Conservation (phyloP, 768 basidiomycete species). For the Wakefieldia striispora region DNA sequence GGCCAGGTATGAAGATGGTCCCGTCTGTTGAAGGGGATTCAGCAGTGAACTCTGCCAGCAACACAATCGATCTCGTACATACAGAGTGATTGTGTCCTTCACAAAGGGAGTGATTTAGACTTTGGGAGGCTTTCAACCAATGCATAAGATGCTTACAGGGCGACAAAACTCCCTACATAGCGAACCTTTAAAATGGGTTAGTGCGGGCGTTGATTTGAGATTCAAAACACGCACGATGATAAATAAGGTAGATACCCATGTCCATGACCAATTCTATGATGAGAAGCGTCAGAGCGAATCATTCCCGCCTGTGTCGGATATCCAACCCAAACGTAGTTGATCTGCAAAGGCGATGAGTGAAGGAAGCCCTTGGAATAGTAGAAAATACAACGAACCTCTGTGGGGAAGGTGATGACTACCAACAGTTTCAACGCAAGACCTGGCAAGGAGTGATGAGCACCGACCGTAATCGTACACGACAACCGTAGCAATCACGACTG, state of each 20-base stretch:
- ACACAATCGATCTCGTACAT: background rate
- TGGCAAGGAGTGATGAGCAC: background rate
- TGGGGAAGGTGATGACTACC: conserved; percentile 14
- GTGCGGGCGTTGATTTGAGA: background rate
- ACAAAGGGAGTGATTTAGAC: background rate
- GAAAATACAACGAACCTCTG: conserved; percentile 11
- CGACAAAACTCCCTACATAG: conserved; percentile 10
- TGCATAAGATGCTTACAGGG: conserved; percentile 5
- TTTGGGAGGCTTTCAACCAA: background rate
- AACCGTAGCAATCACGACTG: conserved; percentile 11
- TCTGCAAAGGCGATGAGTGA: conserved; percentile 5
- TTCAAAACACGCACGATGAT: conserved; percentile 12
- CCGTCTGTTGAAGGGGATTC: conserved; percentile 8
- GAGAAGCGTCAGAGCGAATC: background rate
- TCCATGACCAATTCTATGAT: conserved; percentile 18
- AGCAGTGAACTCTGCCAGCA: background rate
- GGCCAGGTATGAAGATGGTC: conserved; percentile 18
- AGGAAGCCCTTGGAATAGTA: no score
- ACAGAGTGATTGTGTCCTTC: conserved; percentile 3
- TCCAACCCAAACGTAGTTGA: conserved; percentile 21
- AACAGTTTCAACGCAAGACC: background rate
- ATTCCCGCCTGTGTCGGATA: background rate
- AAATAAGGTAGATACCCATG: conserved; percentile 10
- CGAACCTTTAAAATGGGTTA: conserved; percentile 14
- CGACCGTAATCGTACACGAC: conserved; percentile 20